Evolutionary conservation across 164 flowering plant genomes (phyloP).

Genomic region (Berberis vulgaris): DNA sequence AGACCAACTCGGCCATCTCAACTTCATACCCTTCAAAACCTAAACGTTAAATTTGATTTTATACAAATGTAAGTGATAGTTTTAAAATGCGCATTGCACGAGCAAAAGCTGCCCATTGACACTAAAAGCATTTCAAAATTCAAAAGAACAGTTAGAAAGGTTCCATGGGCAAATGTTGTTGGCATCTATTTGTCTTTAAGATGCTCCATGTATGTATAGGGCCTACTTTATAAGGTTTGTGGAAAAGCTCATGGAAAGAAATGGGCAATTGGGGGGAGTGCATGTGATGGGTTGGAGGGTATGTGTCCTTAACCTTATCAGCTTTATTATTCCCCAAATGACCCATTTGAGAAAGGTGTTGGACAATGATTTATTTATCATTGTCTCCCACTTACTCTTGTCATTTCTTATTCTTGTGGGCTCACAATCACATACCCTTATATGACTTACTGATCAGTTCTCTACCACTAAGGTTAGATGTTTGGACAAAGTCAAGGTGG

Average conservation of each 20-base stretch:
- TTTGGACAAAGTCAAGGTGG: neutral
- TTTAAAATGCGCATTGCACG: too few species aligned
- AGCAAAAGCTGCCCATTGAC: too few species aligned
- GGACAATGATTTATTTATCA: conserved; percentile 17
- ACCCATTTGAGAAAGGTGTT: neutral
- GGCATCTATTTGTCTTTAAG: conserved; percentile 13
- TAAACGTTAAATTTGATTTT: neutral
- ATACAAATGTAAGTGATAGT: too few species aligned
- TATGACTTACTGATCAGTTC: neutral
- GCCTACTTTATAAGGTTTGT: neutral
- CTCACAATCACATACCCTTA: neutral
- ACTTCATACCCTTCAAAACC: conserved; percentile 6
- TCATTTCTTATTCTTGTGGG: neutral
- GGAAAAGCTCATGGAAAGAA: neutral
- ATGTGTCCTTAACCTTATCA: neutral
- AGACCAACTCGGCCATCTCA: conserved; percentile 97
- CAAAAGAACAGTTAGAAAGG: neutral
- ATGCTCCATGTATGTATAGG: conserved; percentile 4
- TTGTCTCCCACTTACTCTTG: conserved; percentile 21
- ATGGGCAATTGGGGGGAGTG: conserved; percentile 7
- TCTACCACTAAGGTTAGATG: neutral
- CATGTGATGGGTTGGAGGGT: conserved; percentile 22
- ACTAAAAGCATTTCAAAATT: too few species aligned
- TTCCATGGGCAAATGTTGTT: conserved; percentile 6
- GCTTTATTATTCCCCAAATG: too few species aligned